Evolutionary conservation across 331 rosid species (phyloP), one percentile per base, ranked within the genome.

Genomic region (Pyrus hybrid): DNA sequence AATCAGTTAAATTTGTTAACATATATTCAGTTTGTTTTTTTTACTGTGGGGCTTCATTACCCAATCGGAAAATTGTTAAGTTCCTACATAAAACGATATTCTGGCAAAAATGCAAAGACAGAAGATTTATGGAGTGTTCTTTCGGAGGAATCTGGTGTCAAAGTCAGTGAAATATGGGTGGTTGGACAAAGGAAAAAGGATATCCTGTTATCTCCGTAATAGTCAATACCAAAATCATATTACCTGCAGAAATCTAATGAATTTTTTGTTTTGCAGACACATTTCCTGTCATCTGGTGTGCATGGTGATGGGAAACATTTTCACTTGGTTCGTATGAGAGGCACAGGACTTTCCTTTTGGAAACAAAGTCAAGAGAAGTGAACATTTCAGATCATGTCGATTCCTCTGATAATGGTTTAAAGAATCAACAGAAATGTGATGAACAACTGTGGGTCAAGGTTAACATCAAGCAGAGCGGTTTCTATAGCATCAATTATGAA

Each of bases 161-260:
- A 86, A 61, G 89, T 93, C 75, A 86, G 87, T 75, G 73, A 76
- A 78, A 80, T 90, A 93, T 90, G 96, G 67, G 81, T 77, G 77
- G 80, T 21, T 93, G 97, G 97, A 93, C 93, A 72, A 93, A 88
- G 84, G 81, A 88, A 79, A 80, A 75, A 75, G 94, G 97, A 79
- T 90, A 88, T 80, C 97, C 97, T 76, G 88, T 90, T 77, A 81
- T 93, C 74, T 86, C 87, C 54, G 88, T 93, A 41, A 83, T 76
- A 68, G 68, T 66, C 75, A 56, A 45, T 14, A 33, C 8, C 58
- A 33, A 6, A 63, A 61, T 26, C 43, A 64, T 67, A 30, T 66
- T 63, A 49, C 64, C 3, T 51, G 68, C 29, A 60, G 47, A 54
- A 28, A 35, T 54, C 80, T 83, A 47, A 83, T 79, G 21, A 47